Evolutionary conservation across 106 monocot genomes (phyloP).

Genomic region (Hemerocallis citrina): DNA sequence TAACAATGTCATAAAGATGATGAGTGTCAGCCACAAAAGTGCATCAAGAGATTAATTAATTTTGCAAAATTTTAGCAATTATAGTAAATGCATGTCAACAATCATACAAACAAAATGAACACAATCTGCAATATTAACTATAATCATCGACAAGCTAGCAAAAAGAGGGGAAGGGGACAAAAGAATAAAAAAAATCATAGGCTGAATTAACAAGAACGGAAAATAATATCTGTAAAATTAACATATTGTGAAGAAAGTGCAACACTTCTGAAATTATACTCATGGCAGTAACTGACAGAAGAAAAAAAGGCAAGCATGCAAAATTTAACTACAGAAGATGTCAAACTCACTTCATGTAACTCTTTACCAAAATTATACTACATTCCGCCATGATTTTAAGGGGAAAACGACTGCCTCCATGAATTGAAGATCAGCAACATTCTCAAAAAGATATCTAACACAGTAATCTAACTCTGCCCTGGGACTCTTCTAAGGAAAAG

Average conservation of each 20-base stretch:
- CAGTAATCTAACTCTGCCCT: conserved; percentile 14
- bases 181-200: not conserved
- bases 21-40: no score
- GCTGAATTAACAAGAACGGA: not conserved
- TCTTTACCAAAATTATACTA: conserved; percentile 4
- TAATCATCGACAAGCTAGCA: not conserved
- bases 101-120: no score
- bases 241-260: not conserved
- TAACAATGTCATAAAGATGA: no score
- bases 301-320: not conserved
- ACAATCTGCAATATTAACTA: not conserved
- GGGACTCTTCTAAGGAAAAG: conserved; percentile 8
- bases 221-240: not conserved
- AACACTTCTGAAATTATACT: not conserved
- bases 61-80: no score
- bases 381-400: conserved; percentile 3
- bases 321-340: not conserved
- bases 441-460: conserved; percentile 42
- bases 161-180: not conserved
- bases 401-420: conserved; percentile 4
- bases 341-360: conserved; percentile 5
- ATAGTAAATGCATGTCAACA: no score
- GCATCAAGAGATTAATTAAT: no score
- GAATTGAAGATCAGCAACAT: conserved; percentile 13
- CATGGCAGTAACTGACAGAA: conserved; percentile 6